Evolutionary conservation across 177 flowering plant genomes (phyloP).

Genomic region (Telopea speciosissima): DNA sequence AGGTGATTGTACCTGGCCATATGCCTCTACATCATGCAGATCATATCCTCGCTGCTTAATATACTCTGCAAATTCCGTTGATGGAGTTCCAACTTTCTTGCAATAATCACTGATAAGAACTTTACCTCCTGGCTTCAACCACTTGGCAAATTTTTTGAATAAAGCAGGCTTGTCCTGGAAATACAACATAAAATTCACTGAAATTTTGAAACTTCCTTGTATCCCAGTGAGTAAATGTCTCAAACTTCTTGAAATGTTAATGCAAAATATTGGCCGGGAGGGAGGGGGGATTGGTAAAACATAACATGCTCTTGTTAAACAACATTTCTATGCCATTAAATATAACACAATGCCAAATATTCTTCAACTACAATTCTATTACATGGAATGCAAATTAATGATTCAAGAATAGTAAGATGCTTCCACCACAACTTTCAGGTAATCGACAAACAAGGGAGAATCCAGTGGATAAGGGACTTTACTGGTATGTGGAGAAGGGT

Average conservation of each 20-base stretch:
- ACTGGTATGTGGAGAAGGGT: slow-evolving; percentile 98
- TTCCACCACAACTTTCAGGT: not conserved
- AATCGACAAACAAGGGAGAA: not conserved
- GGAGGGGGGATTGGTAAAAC: too few species aligned
- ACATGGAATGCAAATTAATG: not conserved
- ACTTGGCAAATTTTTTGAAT: slow-evolving; percentile 80
- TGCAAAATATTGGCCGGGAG: too few species aligned
- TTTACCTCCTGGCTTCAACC: slow-evolving; percentile 96
- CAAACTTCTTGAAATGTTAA: not conserved
- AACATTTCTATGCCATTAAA: not conserved
- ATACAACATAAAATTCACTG: slow-evolving; percentile 4
- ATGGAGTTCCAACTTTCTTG: slow-evolving; percentile 64
- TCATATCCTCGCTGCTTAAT: slow-evolving; percentile 95
- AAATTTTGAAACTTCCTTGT: not conserved
- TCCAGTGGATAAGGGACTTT: slow-evolving; percentile 6
- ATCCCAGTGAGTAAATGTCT: not conserved
- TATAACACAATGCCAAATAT: not conserved
- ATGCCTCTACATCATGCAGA: slow-evolving; percentile 79
- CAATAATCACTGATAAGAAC: slow-evolving; percentile 94
- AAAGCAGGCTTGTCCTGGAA: slow-evolving; percentile 92
- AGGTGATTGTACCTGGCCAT: slow-evolving; percentile 63
- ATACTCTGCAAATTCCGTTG: slow-evolving; percentile 61
- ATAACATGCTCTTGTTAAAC: not conserved
- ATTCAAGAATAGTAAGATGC: not conserved
- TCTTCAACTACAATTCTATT: not conserved